Conservation (phyloP, 2,329 filamentous ascomycete species). For the Orbilia brochopaga region DNA sequence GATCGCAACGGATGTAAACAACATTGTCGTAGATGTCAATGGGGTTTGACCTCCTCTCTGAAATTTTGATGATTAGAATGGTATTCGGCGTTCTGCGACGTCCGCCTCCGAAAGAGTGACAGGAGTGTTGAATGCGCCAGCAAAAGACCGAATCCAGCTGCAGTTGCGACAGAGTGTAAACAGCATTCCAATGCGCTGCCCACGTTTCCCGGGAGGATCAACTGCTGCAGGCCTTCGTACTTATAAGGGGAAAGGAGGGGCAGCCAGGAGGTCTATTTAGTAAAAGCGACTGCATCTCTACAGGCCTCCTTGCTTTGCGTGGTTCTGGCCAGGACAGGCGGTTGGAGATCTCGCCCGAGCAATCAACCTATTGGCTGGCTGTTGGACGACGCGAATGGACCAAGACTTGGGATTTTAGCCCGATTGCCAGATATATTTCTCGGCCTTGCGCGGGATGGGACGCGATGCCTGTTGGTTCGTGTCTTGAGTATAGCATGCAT, state of each 20-base stretch:
- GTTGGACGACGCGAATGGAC: slow-evolving; percentile 16
- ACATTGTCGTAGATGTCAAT: slow-evolving; percentile 11
- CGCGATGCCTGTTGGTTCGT: slow-evolving; percentile 22
- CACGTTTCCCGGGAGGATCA: slow-evolving; percentile 44
- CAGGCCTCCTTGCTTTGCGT: slow-evolving; percentile 43
- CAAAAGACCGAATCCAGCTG: slow-evolving; percentile 4
- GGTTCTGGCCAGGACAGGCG: slow-evolving; percentile 3
- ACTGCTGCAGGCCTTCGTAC: slow-evolving; percentile 29
- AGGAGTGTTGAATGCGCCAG: not conserved
- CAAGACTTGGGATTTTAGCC: slow-evolving; percentile 36
- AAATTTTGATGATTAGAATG: not conserved
- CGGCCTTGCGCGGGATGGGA: slow-evolving; percentile 12
- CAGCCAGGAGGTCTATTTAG: slow-evolving; percentile 15
- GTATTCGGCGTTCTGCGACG: not conserved
- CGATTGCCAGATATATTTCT: slow-evolving; percentile 12
- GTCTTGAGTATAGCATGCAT: slow-evolving; percentile 40
- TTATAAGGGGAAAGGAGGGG: slow-evolving; percentile 19
- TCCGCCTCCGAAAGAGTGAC: slow-evolving; percentile 10
- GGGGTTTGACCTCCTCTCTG: not conserved
- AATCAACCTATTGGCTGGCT: slow-evolving; percentile 27
- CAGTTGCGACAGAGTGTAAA: slow-evolving; percentile 8
- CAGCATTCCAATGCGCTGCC: slow-evolving; percentile 16
- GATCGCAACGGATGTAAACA: slow-evolving; percentile 24
- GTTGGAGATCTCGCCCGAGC: slow-evolving; percentile 29
- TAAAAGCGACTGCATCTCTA: slow-evolving; percentile 13